A percentile compares a stretch with the other conserved stretches of the same genome.
These are phyloP conservation scores for Colletotrichum falcatum DNA, from an alignment of 2,329 filamentous ascomycete species.

Conservation along the genomic window DNA sequence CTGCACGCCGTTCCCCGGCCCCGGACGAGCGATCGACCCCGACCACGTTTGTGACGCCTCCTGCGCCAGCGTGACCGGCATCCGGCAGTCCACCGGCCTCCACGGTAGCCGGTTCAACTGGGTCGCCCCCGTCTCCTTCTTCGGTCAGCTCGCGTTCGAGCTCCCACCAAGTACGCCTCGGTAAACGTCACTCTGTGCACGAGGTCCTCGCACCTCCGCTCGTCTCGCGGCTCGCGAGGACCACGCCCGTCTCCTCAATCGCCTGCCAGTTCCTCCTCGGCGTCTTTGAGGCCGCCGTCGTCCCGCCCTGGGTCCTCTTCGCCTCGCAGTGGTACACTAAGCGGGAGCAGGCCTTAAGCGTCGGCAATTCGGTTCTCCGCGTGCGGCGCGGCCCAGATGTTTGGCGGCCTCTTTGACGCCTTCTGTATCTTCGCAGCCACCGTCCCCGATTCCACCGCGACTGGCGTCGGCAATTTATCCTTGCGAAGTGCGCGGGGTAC, in stretches of 20 bases:
- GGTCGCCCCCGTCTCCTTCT: slow-evolving; percentile 52
- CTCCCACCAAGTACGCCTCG: slow-evolving; percentile 55
- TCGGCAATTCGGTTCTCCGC: slow-evolving; percentile 77
- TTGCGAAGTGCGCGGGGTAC: slow-evolving; percentile 70
- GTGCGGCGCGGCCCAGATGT: slow-evolving; percentile 54
- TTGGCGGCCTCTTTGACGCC: slow-evolving; percentile 53
- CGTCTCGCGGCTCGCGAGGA: slow-evolving; percentile 73
- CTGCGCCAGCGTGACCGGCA: slow-evolving; percentile 68
- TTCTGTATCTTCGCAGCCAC: slow-evolving; percentile 44
- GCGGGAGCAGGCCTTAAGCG: slow-evolving; percentile 72
- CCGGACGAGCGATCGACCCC: slow-evolving; percentile 3
- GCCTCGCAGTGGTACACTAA: slow-evolving; percentile 81
- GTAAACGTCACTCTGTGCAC: slow-evolving; percentile 52
- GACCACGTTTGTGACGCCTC: neutral
- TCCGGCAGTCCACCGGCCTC: slow-evolving; percentile 60
- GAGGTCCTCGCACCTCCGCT: slow-evolving; percentile 58
- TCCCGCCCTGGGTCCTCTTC: slow-evolving; percentile 75
- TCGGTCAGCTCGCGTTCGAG: slow-evolving; percentile 52
- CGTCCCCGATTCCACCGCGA: slow-evolving; percentile 49
- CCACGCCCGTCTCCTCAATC: slow-evolving; percentile 71
- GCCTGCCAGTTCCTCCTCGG: slow-evolving; percentile 77
- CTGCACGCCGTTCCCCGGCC: neutral
- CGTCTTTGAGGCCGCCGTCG: slow-evolving; percentile 75
- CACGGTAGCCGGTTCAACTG: slow-evolving; percentile 58
- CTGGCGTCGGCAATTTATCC: slow-evolving; percentile 56